Evolutionary conservation across 768 basidiomycete species (phyloP).

Genomic region (Naganishia randhawae): DNA sequence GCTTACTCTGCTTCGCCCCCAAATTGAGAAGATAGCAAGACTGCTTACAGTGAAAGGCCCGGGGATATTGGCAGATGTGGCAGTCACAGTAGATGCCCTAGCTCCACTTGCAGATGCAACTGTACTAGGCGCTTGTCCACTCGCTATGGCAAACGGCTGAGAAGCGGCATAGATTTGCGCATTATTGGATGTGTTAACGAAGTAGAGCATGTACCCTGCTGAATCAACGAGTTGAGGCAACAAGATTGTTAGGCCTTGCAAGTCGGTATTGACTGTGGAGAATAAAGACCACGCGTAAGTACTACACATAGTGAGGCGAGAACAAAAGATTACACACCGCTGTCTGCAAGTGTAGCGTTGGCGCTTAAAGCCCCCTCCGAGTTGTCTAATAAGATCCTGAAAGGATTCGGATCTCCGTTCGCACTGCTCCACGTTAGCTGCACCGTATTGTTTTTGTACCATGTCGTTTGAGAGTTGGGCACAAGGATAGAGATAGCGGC

Average conservation of each 20-base stretch:
- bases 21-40: neutral
- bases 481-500: conserved; percentile 24
- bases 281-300: neutral
- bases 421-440: conserved; percentile 13
- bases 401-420: conserved; percentile 4
- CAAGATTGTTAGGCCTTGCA: conserved; percentile 15
- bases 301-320: neutral
- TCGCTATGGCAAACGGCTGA: conserved; percentile 59
- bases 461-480: conserved; percentile 23
- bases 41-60: conserved; percentile 18
- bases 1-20: neutral
- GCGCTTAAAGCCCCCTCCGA: conserved; percentile 7
- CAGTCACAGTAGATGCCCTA: neutral
- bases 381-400: conserved; percentile 17
- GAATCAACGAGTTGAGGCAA: conserved; percentile 15
- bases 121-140: neutral
- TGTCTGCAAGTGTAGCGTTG: conserved; percentile 24
- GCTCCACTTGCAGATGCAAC: neutral
- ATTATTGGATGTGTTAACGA: conserved; percentile 50
- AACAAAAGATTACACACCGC: neutral
- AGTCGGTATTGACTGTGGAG: conserved; percentile 18
- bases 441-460: conserved; percentile 27
- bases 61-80: neutral
- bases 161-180: conserved; percentile 61
- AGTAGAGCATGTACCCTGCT: conserved; percentile 49